Evolutionary conservation across 371 early-diverging fungal species (phyloP), one percentile per base, ranked within the genome.

Genomic region (Quaeritorhiza haematococci): DNA sequence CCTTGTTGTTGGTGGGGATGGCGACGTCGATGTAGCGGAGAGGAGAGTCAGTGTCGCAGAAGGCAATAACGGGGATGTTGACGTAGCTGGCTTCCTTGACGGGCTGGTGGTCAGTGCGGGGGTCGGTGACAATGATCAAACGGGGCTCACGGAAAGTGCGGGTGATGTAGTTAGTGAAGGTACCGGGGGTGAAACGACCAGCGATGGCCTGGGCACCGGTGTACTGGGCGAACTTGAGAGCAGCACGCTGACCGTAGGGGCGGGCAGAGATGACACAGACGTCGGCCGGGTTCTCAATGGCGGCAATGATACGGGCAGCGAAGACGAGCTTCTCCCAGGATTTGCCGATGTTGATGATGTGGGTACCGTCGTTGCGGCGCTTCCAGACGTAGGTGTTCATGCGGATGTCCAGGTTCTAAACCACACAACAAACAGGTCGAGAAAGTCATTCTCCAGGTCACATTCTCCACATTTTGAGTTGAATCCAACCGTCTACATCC

Each of bases 181-280:
- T 96, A 83, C 99, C 99, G 62, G 99, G 99, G 71, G 99, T 97
- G 90, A 99, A 99, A 65, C 98, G 91, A 74, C 98, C 98, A 55
- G 97, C 96, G 61, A 96, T 89, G 69, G 98, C 94, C 72, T 92
- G 92, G 51, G 94, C 92, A 58, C 96, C 97, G 65, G 94, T 94
- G 85, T 92, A 90, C 67, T 91, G 87, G 56, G 96, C 95, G 78
- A 93, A 98, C 85, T 98, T 99, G 58, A 94, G 83, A 58, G 93
- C 98, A 54, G 99, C 98, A 80, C 98, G 94, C 83, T 96, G 95
- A 64, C 98, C 99, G 74, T 92, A 97, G 59, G 92, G 85, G 73
- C 97, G 92, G 74, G 93, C 89, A 64, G 97, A 92, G 68, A 97
- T 88, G 55, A 96, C 93, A 72, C 88, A 88, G 60, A 98, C 90